A percentile compares a stretch with the other conserved stretches of the same genome.
phyloP scores from a whole-genome alignment of 441 rosid genomes.

The Mallotus repandus region DNA sequence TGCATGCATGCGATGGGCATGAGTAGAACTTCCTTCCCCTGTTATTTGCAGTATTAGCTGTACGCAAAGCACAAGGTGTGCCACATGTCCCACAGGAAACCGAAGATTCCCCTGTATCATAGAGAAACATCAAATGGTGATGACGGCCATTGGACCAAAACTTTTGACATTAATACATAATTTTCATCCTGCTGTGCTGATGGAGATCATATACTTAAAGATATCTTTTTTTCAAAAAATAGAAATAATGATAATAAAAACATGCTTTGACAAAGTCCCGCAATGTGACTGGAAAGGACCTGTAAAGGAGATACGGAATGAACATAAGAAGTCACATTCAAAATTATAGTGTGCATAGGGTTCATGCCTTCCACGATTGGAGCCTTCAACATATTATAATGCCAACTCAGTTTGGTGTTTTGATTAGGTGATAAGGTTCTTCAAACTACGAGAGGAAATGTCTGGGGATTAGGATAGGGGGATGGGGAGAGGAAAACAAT shows the following conservation, averaged over 20 bases:
- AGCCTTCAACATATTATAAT: background rate
- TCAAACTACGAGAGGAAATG: background rate
- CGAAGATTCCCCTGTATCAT: conserved; percentile 63
- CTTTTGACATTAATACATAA: background rate
- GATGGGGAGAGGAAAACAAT: background rate
- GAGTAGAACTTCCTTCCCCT: conserved; percentile 92
- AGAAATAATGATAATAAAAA: too few relatives aligned
- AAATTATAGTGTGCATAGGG: background rate
- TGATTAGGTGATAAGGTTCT: background rate
- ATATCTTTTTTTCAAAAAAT: too few relatives aligned
- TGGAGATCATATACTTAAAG: conserved; percentile 1
- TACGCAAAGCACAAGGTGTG: conserved; percentile 60
- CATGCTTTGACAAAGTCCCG: background rate
- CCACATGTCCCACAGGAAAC: conserved; percentile 72
- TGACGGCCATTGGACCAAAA: background rate
- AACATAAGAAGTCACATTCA: background rate
- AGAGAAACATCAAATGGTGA: conserved; percentile 13
- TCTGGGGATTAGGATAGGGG: background rate
- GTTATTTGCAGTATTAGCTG: conserved; percentile 85
- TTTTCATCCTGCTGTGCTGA: background rate
- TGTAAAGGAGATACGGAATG: background rate
- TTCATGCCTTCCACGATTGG: too few relatives aligned
- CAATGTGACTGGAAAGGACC: background rate
- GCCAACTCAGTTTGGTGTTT: background rate
- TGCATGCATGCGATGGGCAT: conserved; percentile 78